phyloP scores from a whole-genome alignment of 2,329 filamentous ascomycete species.

The Pseudodiploospora longispora region DNA sequence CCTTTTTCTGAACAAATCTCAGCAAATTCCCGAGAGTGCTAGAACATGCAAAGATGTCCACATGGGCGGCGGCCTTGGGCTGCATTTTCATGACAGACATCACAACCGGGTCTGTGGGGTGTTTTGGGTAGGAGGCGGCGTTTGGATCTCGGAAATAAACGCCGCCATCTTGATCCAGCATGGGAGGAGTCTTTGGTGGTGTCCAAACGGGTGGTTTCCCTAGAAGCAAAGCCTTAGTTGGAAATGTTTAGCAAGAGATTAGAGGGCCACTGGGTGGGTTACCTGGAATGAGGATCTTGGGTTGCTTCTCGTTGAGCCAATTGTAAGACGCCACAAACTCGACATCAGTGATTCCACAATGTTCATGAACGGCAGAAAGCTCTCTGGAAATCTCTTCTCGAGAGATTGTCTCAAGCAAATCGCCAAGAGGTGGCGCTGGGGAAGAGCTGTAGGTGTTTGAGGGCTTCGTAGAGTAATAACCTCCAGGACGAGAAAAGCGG shows the following conservation, averaged over 20 bases:
- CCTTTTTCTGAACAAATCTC: slow-evolving; percentile 39
- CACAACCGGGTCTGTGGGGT: slow-evolving; percentile 44
- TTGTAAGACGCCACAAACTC: slow-evolving; percentile 40
- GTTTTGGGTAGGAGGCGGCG: slow-evolving; percentile 37
- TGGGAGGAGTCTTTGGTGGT: slow-evolving; percentile 15
- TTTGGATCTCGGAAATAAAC: slow-evolving; percentile 48
- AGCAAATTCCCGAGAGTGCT: slow-evolving; percentile 55
- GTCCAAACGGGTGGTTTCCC: slow-evolving; percentile 25
- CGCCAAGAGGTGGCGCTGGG: slow-evolving; percentile 14
- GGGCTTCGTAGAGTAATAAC: too few species aligned
- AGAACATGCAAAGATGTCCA: slow-evolving; percentile 40
- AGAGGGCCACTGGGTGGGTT: background rate
- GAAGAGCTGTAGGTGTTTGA: background rate
- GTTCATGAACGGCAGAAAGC: background rate
- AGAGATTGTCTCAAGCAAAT: slow-evolving; percentile 14
- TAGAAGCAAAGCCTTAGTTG: slow-evolving; percentile 11
- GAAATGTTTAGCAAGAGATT: too few species aligned
- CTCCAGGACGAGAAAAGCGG: too few species aligned
- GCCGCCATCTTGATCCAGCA: slow-evolving; percentile 35
- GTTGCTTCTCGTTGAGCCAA: slow-evolving; percentile 33
- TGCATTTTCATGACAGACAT: slow-evolving; percentile 26
- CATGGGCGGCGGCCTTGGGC: slow-evolving; percentile 30
- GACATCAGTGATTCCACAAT: slow-evolving; percentile 25
- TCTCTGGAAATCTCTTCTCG: slow-evolving; percentile 5
- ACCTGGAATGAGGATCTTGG: slow-evolving; percentile 39